These are phyloP conservation scores for Rosa multiflora DNA, from an alignment of 306 rosid species.

Conservation along the genomic window DNA sequence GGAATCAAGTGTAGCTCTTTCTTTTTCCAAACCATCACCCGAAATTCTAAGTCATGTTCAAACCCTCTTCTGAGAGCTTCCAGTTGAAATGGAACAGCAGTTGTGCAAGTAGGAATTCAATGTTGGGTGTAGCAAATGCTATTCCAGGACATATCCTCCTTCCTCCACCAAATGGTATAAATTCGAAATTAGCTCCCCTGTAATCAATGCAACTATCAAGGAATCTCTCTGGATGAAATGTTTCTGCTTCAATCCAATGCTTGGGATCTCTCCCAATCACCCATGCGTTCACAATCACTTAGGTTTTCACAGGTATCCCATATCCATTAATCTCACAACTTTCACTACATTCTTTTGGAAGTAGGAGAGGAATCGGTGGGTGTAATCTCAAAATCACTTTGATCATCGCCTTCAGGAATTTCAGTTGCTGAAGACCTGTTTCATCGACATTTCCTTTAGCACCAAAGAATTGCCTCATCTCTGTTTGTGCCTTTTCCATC, in stretches of 20 bases:
- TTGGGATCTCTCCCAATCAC: constrained; percentile 15
- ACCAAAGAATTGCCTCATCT: constrained; percentile 7
- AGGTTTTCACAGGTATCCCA: constrained; percentile 5
- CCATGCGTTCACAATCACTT: constrained; percentile 20
- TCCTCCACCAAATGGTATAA: neutral
- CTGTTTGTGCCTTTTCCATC: constrained; percentile 21
- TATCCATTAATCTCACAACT: constrained; percentile 16
- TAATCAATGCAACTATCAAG: neutral
- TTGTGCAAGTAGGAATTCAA: neutral
- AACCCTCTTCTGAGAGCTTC: neutral
- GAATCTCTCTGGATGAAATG: neutral
- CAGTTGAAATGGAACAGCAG: neutral
- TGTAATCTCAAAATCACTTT: constrained; percentile 23
- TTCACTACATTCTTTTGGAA: constrained; percentile 22
- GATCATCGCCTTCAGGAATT: neutral
- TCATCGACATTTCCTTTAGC: constrained; percentile 15
- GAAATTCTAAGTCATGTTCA: neutral
- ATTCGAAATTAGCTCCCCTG: neutral
- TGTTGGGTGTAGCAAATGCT: neutral
- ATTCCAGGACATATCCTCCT: neutral
- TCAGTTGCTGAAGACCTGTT: neutral
- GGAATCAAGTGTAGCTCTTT: neutral
- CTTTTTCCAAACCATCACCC: neutral
- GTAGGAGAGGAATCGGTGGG: constrained; percentile 15
- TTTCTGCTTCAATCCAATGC: neutral